Evolutionary conservation across 306 rosid genomes (phyloP).

Genomic region (Malus sieversii): DNA sequence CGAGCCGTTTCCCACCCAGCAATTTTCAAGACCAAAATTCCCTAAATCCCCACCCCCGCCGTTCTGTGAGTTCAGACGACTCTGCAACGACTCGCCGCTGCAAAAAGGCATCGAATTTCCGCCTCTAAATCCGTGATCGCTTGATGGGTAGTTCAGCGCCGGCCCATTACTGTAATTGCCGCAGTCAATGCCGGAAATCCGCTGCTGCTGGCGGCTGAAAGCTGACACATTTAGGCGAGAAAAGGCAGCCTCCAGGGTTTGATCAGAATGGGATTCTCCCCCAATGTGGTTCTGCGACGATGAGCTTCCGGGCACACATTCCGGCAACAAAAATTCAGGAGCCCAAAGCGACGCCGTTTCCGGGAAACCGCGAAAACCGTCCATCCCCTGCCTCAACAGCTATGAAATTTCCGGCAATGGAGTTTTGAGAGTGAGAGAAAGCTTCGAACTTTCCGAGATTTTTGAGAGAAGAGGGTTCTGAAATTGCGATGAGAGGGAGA

Average conservation of each 20-base stretch:
- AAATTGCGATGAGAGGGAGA: background rate
- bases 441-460: background rate
- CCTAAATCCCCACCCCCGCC: background rate
- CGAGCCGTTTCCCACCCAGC: background rate
- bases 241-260: conserved; percentile 35
- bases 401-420: background rate
- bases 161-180: background rate
- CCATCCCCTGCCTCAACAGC: conserved; percentile 6
- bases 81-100: background rate
- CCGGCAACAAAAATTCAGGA: background rate
- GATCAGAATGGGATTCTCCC: background rate
- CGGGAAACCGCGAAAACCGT: background rate
- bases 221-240: conserved; percentile 24
- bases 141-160: background rate
- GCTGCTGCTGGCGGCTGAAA: background rate
- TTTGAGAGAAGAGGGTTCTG: background rate
- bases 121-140: background rate
- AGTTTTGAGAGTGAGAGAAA: background rate
- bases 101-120: background rate
- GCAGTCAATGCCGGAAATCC: background rate
- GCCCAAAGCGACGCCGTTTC: background rate
- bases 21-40: background rate
- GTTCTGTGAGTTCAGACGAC: background rate
- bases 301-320: background rate
- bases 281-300: background rate